Evolutionary conservation across 2,329 filamentous ascomycete species (phyloP), one percentile per base, ranked within the genome.

Genomic region (Trichoderma breve): DNA sequence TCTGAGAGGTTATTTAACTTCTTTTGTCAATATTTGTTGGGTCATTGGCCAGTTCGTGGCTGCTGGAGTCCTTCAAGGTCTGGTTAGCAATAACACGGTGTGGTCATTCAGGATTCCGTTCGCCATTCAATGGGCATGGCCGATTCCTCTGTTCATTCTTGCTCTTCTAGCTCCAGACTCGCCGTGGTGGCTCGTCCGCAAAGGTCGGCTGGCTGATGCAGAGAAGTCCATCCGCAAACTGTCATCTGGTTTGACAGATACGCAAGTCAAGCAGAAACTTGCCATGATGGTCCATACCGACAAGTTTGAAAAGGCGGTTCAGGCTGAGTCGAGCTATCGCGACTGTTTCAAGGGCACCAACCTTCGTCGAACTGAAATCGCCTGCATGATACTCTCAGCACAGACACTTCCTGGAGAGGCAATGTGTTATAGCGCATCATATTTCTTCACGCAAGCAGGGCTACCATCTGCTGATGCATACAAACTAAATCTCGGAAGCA

Each of bases 41-140:
- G 43, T 51, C 9, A 51, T 51, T 21, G 43, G 43, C 43, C 43
- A 51, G 43, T 51, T 51, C 4, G 43, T 51, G n/a, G 43, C 43
- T 51, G 43, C 82, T 4, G 78, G 77, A 1, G 72, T 79, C 9
- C 66, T 78, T 62, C 70, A 75, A 15, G 75, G 77, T 2, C 71
- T 79, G 11, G 73, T 77, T 47, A 72, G 76, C 39, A 78, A 79
- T 24, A 73, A 76, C 0, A 74, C 80, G 3, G 75, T 85, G 24
- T 86, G 83, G 82, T 81, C 82, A 0, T 87, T 84, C 74, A 79
- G 82, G 6, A 84, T 83, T 14, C 85, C 85, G 0, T 57, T 67
- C 11, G 64, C 51, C 18, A 43, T 67, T 15, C 64, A 67, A 24
- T 67, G 64, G 64, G 64, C 26, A 12, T 67, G 64, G 64, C 64